These are phyloP conservation scores for Globisporangium paroecandrum DNA, from an alignment of 352 stramenopile genomes.

Conservation along the genomic window DNA sequence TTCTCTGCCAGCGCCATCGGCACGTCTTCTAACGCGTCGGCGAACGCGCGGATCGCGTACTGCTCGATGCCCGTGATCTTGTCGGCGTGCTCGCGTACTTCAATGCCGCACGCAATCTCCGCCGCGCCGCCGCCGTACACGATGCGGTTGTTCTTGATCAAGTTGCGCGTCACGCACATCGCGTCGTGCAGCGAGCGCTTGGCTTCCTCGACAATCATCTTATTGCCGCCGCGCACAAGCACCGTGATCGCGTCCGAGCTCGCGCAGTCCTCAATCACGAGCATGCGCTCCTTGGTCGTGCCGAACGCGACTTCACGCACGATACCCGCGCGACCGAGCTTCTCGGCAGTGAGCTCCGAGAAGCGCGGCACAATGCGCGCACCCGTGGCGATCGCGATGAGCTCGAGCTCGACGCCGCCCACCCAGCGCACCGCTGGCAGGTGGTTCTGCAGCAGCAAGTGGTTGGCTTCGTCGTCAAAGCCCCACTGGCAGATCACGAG, in stretches of 20 bases:
- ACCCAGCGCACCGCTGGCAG: constrained; percentile 98
- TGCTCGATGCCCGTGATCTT: constrained; percentile 86
- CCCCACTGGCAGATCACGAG: constrained; percentile 99
- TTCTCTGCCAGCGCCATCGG: constrained; percentile 99
- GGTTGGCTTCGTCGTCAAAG: constrained; percentile 99
- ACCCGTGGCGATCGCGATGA: constrained; percentile 99
- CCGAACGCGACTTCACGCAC: constrained; percentile 98
- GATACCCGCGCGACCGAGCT: constrained; percentile 92
- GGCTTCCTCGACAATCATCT: constrained; percentile 99
- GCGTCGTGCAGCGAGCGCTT: constrained; percentile 99
- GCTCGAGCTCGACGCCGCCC: constrained; percentile 98
- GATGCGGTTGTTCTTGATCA: constrained; percentile 99
- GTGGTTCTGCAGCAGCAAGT: constrained; percentile 97
- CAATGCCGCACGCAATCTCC: constrained; percentile 98
- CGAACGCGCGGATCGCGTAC: constrained; percentile 99
- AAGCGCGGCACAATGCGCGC: constrained; percentile 98
- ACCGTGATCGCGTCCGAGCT: constrained; percentile 98
- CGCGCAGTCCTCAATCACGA: constrained; percentile 98
- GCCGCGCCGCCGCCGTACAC: constrained; percentile 98
- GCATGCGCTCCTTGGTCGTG: constrained; percentile 97
- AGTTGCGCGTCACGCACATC: constrained; percentile 99
- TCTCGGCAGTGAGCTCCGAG: constrained; percentile 95
- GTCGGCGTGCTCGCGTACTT: constrained; percentile 88
- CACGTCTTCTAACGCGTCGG: constrained; percentile 98
- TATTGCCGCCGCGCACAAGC: constrained; percentile 98